These are phyloP conservation scores for Stenocarpella maydis DNA, from an alignment of 2,329 filamentous ascomycete species.

Conservation along the genomic window DNA sequence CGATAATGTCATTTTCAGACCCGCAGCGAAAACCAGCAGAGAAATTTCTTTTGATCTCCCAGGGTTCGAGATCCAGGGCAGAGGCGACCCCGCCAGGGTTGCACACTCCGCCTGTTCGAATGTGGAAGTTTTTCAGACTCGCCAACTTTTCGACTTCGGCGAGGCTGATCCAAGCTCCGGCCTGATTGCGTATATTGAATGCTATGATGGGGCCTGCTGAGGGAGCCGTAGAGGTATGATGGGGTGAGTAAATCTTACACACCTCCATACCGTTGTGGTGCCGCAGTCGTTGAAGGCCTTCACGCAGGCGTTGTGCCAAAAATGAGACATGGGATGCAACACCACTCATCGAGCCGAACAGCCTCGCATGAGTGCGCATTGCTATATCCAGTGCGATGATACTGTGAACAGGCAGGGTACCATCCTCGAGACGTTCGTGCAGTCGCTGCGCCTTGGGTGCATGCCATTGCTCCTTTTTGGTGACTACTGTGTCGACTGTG, in stretches of 20 bases:
- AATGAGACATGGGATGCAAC: conserved; percentile 76
- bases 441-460: conserved; percentile 74
- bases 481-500: conserved; percentile 89
- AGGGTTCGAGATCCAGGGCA: conserved; percentile 75
- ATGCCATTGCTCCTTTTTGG: conserved; percentile 83
- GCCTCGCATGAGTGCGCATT: conserved; percentile 69
- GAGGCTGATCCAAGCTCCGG: conserved; percentile 79
- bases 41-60: conserved; percentile 87
- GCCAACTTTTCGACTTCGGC: conserved; percentile 89
- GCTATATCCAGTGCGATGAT: conserved; percentile 85
- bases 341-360: conserved; percentile 76
- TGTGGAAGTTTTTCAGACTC: conserved; percentile 78
- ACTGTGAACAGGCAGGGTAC: conserved; percentile 87
- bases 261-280: conserved; percentile 75
- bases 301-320: conserved; percentile 67
- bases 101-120: conserved; percentile 89
- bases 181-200: conserved; percentile 79
- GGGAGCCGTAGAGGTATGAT: conserved; percentile 36
- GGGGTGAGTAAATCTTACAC: conserved; percentile 71
- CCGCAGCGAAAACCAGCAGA: conserved; percentile 87
- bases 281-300: conserved; percentile 64
- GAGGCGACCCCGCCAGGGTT: conserved; percentile 87
- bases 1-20: conserved; percentile 80
- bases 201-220: conserved; percentile 78
- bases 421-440: conserved; percentile 88